These are phyloP conservation scores for Phytophthora boehmeriae DNA, from an alignment of 352 stramenopile genomes.

Conservation along the genomic window DNA sequence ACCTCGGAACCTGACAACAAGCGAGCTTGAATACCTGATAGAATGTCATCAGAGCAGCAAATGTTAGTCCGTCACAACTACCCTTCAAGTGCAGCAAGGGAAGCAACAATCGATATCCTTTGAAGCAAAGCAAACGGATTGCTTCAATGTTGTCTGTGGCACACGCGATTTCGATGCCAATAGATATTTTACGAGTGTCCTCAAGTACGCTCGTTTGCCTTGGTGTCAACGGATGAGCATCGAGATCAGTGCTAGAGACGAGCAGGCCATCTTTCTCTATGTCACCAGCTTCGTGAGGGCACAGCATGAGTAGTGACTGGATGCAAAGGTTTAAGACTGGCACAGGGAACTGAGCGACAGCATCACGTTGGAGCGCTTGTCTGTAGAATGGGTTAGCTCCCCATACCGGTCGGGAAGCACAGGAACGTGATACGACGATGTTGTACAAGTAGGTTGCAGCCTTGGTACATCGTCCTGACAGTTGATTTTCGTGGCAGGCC, in stretches of 20 bases:
- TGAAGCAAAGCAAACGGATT: conserved; percentile 62
- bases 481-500: conserved; percentile 40
- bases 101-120: conserved; percentile 68
- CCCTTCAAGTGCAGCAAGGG: conserved; percentile 67
- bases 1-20: too few relatives aligned
- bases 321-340: conserved; percentile 59
- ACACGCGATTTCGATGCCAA: conserved; percentile 68
- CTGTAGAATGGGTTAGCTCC: conserved; percentile 66
- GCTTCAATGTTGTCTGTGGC: conserved; percentile 54
- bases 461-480: conserved; percentile 34
- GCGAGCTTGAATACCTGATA: conserved; percentile 45
- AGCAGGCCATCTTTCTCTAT: conserved; percentile 48
- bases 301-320: conserved; percentile 59
- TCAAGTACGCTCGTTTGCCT: conserved; percentile 54
- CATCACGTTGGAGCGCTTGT: conserved; percentile 51
- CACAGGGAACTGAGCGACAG: conserved; percentile 55
- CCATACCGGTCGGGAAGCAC: conserved; percentile 43
- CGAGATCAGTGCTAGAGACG: conserved; percentile 25
- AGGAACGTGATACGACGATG: conserved; percentile 42
- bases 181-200: conserved; percentile 48
- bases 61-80: conserved; percentile 43
- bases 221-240: conserved; percentile 32
- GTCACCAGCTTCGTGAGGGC: conserved; percentile 52
- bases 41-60: conserved; percentile 56
- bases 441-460: conserved; percentile 59